phyloP scores from a whole-genome alignment of 805 yeast species.

The Lachancea cidri region DNA sequence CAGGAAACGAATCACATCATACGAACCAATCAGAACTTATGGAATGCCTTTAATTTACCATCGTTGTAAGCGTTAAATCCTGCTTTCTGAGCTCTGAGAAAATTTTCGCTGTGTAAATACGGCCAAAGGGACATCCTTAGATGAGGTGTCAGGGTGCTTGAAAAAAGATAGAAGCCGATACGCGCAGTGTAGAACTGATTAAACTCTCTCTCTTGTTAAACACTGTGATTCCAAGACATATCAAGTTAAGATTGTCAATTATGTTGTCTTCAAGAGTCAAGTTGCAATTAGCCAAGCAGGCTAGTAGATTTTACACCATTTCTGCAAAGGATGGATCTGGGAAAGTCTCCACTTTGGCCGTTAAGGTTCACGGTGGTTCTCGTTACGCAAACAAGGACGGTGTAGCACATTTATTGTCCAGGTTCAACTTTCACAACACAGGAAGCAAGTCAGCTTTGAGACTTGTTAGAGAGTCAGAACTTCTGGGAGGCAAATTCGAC shows the following conservation, averaged over 20 bases:
- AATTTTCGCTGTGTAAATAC: not conserved
- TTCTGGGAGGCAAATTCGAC: constrained; percentile 78
- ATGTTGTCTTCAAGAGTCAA: constrained; percentile 20
- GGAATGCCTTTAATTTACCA: not conserved
- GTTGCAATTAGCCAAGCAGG: constrained; percentile 22
- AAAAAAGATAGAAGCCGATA: not conserved
- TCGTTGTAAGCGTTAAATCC: not conserved
- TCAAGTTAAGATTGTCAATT: not conserved
- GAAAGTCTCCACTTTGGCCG: constrained; percentile 68
- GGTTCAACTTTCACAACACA: constrained; percentile 82
- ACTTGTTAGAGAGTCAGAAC: constrained; percentile 89
- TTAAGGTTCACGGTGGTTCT: constrained; percentile 83
- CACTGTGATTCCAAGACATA: not conserved
- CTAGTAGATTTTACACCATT: constrained; percentile 38
- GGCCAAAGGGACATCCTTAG: not conserved
- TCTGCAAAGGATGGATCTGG: constrained; percentile 56
- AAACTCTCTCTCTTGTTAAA: not conserved
- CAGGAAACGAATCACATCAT: not conserved
- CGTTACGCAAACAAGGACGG: constrained; percentile 69
- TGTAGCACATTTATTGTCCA: constrained; percentile 75
- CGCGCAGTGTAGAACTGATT: not conserved
- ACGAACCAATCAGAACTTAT: constrained; percentile 4
- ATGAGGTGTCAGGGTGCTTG: not conserved
- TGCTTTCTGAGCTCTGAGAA: not conserved
- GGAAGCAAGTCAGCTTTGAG: constrained; percentile 81